Evolutionary conservation across 306 rosid species (phyloP).

Genomic region (Sechiopsis laciniata): DNA sequence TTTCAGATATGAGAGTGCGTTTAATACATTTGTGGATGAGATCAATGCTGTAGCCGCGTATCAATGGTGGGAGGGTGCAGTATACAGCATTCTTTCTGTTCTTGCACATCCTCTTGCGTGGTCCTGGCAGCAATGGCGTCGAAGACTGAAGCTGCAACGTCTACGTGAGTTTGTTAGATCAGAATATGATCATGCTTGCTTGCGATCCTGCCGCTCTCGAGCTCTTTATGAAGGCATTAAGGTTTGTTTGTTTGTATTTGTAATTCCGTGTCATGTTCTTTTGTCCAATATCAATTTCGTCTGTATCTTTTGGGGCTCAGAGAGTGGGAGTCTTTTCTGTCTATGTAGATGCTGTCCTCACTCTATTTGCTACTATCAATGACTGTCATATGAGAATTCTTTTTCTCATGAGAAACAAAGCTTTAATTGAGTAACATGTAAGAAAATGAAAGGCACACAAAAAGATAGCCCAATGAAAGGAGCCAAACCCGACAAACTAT

Average conservation of each 20-base stretch:
- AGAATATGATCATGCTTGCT: slow-evolving; percentile 92
- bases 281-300: not conserved
- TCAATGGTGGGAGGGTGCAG: slow-evolving; percentile 99
- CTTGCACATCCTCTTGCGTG: slow-evolving; percentile 85
- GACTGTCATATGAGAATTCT: not conserved
- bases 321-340: slow-evolving; percentile 51
- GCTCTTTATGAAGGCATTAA: slow-evolving; percentile 98
- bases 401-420: not conserved
- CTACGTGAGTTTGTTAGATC: slow-evolving; percentile 93
- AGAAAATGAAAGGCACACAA: too few relatives aligned
- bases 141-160: slow-evolving; percentile 76
- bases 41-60: slow-evolving; percentile 85
- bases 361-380: not conserved
- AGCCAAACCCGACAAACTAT: too few relatives aligned
- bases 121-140: slow-evolving; percentile 97
- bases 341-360: not conserved
- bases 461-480: too few relatives aligned
- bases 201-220: slow-evolving; percentile 92
- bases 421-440: too few relatives aligned
- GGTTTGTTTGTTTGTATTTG: slow-evolving; percentile 39
- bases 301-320: not conserved
- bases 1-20: slow-evolving; percentile 79
- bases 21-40: slow-evolving; percentile 84
- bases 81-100: slow-evolving; percentile 61
- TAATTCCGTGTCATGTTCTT: slow-evolving; percentile 33